Conservation (phyloP, 768 basidiomycete species). For the Mycena floridula region DNA sequence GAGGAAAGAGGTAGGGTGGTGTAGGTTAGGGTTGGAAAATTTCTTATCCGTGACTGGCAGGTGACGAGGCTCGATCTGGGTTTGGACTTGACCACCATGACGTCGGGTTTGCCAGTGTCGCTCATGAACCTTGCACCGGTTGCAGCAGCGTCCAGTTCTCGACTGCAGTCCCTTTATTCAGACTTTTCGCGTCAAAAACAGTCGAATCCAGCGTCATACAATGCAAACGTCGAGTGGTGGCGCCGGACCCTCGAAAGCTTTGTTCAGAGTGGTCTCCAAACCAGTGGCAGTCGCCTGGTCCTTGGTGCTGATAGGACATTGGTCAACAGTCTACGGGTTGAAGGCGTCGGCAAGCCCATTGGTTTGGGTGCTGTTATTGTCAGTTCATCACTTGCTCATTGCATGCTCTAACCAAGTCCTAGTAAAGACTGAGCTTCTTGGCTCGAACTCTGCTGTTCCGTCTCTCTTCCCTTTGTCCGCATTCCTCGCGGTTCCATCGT, state of each 20-base stretch:
- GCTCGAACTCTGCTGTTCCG: slow-evolving; percentile 7
- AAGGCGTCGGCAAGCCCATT: slow-evolving; percentile 74
- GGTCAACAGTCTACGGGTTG: slow-evolving; percentile 54
- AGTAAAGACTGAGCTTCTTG: slow-evolving; percentile 57
- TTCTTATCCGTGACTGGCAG: too few relatives aligned
- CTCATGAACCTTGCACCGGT: slow-evolving; percentile 37
- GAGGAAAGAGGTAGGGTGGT: too few relatives aligned
- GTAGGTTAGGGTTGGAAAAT: too few relatives aligned
- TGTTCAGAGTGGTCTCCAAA: slow-evolving; percentile 53
- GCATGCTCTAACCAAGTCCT: slow-evolving; percentile 1
- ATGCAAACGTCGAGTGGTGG: slow-evolving; percentile 89
- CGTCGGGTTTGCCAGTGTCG: slow-evolving; percentile 5
- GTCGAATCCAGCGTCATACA: slow-evolving; percentile 79
- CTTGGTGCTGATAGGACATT: slow-evolving; percentile 49
- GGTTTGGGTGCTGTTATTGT: slow-evolving; percentile 69
- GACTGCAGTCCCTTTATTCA: slow-evolving; percentile 80
- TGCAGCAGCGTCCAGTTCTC: slow-evolving; percentile 38
- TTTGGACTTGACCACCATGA: too few relatives aligned
- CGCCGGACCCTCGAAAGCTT: slow-evolving; percentile 55
- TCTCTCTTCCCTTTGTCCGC: slow-evolving; percentile 41
- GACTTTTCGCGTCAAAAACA: slow-evolving; percentile 80
- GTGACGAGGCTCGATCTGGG: too few relatives aligned
- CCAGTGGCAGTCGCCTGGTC: slow-evolving; percentile 44
- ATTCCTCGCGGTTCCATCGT: slow-evolving; percentile 50
- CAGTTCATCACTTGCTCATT: slow-evolving; percentile 36